Conservation (phyloP, 306 rosid species). For the barrel medic (Medicago truncatula) region DNA sequence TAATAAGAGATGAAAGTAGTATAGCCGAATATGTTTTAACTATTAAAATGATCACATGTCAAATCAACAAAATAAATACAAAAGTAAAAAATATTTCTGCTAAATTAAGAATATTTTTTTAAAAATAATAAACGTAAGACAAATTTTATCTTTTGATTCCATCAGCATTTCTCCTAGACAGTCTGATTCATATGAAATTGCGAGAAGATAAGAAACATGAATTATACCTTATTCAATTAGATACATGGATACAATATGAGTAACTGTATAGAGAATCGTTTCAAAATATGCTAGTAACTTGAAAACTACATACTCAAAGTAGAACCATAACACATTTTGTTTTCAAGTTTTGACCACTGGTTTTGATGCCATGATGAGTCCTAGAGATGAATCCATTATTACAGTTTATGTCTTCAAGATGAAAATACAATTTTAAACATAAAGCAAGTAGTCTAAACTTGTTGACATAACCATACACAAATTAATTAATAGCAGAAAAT, state of each 20-base stretch:
- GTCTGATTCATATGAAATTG: not conserved
- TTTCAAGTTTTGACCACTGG: not conserved
- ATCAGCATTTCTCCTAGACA: not conserved
- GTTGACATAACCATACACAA: not conserved
- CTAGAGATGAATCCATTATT: no score
- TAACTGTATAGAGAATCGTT: not conserved
- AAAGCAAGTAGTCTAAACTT: not conserved
- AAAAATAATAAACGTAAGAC: not conserved
- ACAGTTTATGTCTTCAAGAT: no score
- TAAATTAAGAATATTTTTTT: no score
- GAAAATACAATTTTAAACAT: not conserved
- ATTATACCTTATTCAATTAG: constrained; percentile 8
- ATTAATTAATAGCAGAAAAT: not conserved
- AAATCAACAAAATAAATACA: no score
- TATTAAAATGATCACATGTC: no score
- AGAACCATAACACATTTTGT: not conserved
- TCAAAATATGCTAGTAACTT: not conserved
- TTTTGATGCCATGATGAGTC: not conserved
- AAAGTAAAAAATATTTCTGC: no score
- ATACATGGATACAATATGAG: not conserved
- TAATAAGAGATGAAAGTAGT: no score
- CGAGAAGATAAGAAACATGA: not conserved
- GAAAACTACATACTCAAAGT: not conserved
- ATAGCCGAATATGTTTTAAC: no score
- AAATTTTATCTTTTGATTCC: not conserved